Base-by-base conservation (phyloP, 1,284 basidiomycete species). In the Singerocomus inundabilis region DNA sequence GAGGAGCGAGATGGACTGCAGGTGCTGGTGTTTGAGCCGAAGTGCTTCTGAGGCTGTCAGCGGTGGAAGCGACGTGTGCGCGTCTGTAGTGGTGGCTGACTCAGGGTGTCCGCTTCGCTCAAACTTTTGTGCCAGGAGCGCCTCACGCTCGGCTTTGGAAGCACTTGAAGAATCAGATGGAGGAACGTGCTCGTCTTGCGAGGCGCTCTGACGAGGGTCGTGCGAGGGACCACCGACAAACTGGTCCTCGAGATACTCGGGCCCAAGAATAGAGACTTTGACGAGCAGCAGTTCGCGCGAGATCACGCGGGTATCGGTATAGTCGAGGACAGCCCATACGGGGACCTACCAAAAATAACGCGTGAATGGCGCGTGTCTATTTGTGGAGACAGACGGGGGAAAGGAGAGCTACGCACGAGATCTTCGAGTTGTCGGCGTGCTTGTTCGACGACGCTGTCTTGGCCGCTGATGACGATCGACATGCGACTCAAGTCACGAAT, bases 401-500 rank as follows among this genome's bases (percentile, higher is more conserved):
- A 33, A 33, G 2, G n/a, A 5, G 21, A 16, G 12, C 25, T 10
- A 76, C 88, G 58, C 63, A 95, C 94, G 55, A 97, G 78, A 66
- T 98, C 94, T 63, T 98, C 94, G 15, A 98, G 81, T 62, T 97
- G 94, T 56, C 94, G 78, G 39, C 94, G 79, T 25, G 92, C 95
- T 73, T 99, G 97, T 71, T 99, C 97, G 46, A 99, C 90, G 36
- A 99, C 95, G 53, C 92, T 93, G 63, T 99, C 96, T 71, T 99
- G 97, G 2, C 96, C 97, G 56, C 85, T 88, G 43, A 99, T 80
- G 57, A 98, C 93, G 70, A 99, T 93, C 66, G 93, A 98, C 97
- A 99, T 99, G 45, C 97, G 84, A 74, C 91, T 94, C 37, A 99
- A 79, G 74, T 99, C 97, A 51, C 91, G 85, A 59, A 99, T 94